Evolutionary conservation across 2,329 filamentous ascomycete species (phyloP).

Genomic region (Neonectria coccinea): DNA sequence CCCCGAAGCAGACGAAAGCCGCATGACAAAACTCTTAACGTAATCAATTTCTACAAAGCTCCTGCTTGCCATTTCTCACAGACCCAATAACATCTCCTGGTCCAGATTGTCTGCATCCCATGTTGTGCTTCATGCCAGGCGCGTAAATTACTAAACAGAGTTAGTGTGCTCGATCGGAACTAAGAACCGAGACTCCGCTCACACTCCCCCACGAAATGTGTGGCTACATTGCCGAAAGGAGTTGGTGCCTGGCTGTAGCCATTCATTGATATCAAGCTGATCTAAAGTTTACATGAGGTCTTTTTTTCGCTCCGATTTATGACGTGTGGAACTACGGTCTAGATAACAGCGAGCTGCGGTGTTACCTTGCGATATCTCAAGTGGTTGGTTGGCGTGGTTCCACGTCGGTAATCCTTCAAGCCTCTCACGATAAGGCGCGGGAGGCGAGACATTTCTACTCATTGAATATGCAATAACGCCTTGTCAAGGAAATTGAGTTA

Average conservation of each 20-base stretch:
- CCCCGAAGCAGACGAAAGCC: neutral
- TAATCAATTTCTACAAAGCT: neutral
- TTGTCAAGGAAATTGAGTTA: neutral
- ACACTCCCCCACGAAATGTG: conserved; percentile 17
- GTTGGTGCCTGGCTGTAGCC: conserved; percentile 17
- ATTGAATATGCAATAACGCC: neutral
- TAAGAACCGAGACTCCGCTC: conserved; percentile 6
- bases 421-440: neutral
- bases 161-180: conserved; percentile 28
- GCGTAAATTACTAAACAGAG: conserved; percentile 37
- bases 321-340: neutral
- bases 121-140: conserved; percentile 15
- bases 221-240: conserved; percentile 43
- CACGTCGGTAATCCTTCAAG: neutral
- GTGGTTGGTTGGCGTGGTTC: neutral
- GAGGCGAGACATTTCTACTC: neutral
- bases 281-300: neutral
- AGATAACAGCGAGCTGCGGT: neutral
- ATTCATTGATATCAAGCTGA: neutral
- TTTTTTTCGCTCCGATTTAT: neutral
- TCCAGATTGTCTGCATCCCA: conserved; percentile 5
- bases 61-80: neutral
- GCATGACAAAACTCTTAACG: neutral
- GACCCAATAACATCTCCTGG: neutral
- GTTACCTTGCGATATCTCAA: neutral